These are phyloP conservation scores for Sclerospora graminicola DNA, from an alignment of 352 stramenopile species.

Conservation along the genomic window DNA sequence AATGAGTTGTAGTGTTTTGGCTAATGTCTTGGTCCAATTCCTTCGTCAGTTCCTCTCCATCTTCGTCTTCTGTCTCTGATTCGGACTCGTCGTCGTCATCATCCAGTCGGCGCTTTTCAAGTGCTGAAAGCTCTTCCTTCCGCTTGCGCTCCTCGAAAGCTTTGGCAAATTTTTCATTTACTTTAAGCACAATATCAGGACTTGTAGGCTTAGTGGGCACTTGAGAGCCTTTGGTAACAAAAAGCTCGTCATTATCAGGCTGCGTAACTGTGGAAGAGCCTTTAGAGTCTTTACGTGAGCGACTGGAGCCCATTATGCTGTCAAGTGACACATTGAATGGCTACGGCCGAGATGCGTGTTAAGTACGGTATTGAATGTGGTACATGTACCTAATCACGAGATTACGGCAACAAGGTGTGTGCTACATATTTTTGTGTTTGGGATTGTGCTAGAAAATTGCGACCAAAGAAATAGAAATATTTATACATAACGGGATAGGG, in stretches of 20 bases:
- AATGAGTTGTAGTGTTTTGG: conserved; percentile 84
- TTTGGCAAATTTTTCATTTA: conserved; percentile 74
- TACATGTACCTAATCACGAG: not conserved
- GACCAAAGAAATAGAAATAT: too few species aligned
- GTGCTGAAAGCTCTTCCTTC: conserved; percentile 62
- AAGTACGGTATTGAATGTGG: conserved; percentile 2
- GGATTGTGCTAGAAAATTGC: too few species aligned
- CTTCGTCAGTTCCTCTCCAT: conserved; percentile 65
- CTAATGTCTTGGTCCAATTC: conserved; percentile 71
- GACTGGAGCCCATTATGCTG: conserved; percentile 10
- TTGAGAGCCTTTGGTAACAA: conserved; percentile 18
- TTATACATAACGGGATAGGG: too few species aligned
- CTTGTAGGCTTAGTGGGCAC: conserved; percentile 5
- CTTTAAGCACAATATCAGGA: conserved; percentile 35
- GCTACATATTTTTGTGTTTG: too few species aligned
- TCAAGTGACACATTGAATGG: conserved; percentile 2
- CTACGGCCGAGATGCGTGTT: conserved; percentile 1
- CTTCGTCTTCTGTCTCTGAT: conserved; percentile 78
- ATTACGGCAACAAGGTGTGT: too few species aligned
- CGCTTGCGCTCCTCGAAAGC: conserved; percentile 66
- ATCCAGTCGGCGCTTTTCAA: conserved; percentile 32
- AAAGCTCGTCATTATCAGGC: conserved; percentile 20
- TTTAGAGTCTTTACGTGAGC: conserved; percentile 17
- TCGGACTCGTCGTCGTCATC: conserved; percentile 56
- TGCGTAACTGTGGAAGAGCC: not conserved